phyloP scores from a whole-genome alignment of 805 yeast genomes.

The Candida chilensis region DNA sequence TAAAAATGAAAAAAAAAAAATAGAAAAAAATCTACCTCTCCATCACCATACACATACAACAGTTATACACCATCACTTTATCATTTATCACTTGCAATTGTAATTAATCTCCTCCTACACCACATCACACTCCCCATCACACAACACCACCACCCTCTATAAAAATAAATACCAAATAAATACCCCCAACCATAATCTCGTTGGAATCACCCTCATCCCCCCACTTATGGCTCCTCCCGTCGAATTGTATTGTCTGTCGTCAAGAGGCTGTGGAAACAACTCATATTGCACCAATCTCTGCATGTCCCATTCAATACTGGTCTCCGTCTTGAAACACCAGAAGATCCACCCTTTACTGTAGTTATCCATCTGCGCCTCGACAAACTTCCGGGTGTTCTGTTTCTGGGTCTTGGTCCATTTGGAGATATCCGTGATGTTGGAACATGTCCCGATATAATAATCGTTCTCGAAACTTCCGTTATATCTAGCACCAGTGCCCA shows the following conservation, averaged over 20 bases:
- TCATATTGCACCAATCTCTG: conserved; percentile 34
- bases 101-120: no score
- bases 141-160: no score
- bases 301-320: conserved; percentile 62
- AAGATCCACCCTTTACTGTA: conserved; percentile 57
- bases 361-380: conserved; percentile 54
- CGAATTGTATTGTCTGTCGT: conserved; percentile 20
- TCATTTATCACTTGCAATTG: no score
- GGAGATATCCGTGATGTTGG: conserved; percentile 19
- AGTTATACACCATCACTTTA: no score
- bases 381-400: conserved; percentile 36
- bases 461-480: conserved; percentile 33
- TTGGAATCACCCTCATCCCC: no score
- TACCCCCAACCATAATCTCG: no score
- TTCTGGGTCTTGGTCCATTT: conserved; percentile 35
- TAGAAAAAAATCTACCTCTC: no score
- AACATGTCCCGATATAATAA: conserved; percentile 31
- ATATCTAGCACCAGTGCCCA: conserved; percentile 57
- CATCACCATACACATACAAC: no score
- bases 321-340: conserved; percentile 67
- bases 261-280: conserved; percentile 56
- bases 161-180: no score
- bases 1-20: no score
- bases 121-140: no score
- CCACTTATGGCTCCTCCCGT: no score